These are phyloP conservation scores for Nelumbo lutea DNA, from an alignment of 164 flowering plant genomes.

Conservation along the genomic window DNA sequence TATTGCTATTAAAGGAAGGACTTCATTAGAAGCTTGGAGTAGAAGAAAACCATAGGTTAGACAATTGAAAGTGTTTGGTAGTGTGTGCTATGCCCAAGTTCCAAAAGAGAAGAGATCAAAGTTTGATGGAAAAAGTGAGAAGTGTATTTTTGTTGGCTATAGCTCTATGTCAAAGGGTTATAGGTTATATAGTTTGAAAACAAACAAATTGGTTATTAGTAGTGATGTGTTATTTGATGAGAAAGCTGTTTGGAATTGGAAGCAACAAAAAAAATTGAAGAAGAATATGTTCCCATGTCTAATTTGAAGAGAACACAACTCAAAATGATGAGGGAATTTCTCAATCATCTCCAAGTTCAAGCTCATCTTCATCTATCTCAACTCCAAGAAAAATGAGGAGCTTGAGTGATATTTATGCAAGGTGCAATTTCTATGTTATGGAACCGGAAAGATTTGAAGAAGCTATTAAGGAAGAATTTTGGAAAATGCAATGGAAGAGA, in stretches of 20 bases:
- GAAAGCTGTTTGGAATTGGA: background rate
- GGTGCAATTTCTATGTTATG: background rate
- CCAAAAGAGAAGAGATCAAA: background rate
- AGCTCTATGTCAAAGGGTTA: slow-evolving; percentile 6
- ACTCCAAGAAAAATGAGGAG: no score
- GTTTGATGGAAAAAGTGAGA: slow-evolving; percentile 9
- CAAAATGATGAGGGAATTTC: no score
- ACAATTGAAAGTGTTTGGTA: slow-evolving; percentile 3
- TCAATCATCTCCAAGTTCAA: no score
- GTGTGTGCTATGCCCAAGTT: slow-evolving; percentile 5
- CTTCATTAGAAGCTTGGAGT: slow-evolving; percentile 15
- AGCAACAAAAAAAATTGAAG: background rate
- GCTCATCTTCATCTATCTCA: no score
- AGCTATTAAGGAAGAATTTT: background rate
- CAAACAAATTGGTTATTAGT: background rate
- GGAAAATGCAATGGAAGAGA: background rate
- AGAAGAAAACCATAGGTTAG: slow-evolving; percentile 6
- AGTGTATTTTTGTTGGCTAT: slow-evolving; percentile 14
- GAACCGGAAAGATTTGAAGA: background rate
- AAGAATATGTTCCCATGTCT: background rate
- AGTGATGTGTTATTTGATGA: slow-evolving; percentile 6
- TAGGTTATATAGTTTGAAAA: background rate
- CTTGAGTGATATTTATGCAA: no score
- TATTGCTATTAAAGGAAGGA: background rate
- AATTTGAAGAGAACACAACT: background rate